A percentile compares a stretch with the other conserved stretches of the same genome.
Evolutionary conservation across 257 asterid genomes (phyloP).

Genomic region (Solanum ossicruentum): DNA sequence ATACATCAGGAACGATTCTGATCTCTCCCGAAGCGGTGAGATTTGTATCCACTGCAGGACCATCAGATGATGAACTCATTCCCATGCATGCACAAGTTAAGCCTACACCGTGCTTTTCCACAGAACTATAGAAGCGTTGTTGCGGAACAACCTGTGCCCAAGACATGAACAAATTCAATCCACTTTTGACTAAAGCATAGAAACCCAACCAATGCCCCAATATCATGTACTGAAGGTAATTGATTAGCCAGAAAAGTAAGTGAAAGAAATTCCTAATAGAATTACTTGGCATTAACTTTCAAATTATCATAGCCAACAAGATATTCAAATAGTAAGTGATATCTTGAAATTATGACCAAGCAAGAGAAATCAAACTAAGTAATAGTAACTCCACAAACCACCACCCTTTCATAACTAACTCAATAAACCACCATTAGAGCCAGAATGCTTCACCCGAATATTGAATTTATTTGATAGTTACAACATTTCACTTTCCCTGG

Average conservation of each 20-base stretch:
- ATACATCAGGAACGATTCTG: conserved; percentile 71
- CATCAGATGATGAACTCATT: conserved; percentile 58
- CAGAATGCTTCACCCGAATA: background rate
- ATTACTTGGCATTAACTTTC: background rate
- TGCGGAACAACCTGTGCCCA: conserved; percentile 54
- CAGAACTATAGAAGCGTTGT: conserved; percentile 48
- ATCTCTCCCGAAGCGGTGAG: conserved; percentile 78
- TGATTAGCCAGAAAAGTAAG: background rate
- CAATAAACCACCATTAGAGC: background rate
- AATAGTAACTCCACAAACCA: background rate
- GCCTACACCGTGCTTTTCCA: conserved; percentile 67
- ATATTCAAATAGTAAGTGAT: background rate
- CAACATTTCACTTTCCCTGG: background rate
- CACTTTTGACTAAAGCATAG: background rate
- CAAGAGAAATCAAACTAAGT: background rate
- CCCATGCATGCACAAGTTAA: conserved; percentile 71
- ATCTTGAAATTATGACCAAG: background rate
- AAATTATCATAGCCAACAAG: background rate
- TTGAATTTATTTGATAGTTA: background rate
- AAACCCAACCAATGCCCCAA: background rate
- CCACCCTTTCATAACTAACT: background rate
- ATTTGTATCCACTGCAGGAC: conserved; percentile 71
- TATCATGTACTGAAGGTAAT: background rate
- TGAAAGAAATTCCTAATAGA: background rate
- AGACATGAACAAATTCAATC: background rate